Base-by-base conservation (phyloP, 2,329 filamentous ascomycete genomes). In the Meredithiella fracta region DNA sequence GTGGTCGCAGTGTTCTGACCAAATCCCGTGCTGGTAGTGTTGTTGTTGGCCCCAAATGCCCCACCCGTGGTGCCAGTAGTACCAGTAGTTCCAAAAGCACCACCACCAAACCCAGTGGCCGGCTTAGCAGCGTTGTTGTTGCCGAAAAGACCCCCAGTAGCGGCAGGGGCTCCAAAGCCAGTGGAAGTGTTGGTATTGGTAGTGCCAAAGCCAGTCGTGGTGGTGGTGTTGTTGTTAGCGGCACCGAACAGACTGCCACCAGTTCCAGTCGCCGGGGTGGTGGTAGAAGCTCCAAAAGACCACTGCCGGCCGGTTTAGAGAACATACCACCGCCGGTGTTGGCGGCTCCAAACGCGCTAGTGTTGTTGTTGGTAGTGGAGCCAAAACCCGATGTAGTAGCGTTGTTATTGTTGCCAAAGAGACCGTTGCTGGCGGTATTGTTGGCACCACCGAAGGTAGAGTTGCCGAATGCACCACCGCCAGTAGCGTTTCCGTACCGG, bases 401-500 rank as follows among this genome's bases (percentile, higher is more conserved):
- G 50, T 63, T 65, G 57, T 57, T 65, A 31, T 62, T 65, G 34
- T 61, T 63, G 23, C 68, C 68, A 51, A 70, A 69, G 15, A 65
- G 63, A 15, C 60, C 61, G 7, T 55, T 51, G 2, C 60, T 29
- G 17, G 61, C 61, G 54, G 62, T 65, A 59, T 63, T 61, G 29
- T 34, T 34, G 29, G 29, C 29, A 11, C 5, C 29, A 34, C 29
- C 29, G 11, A 34, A 34, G 5, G 29, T 34, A 11, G 29, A 34
- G 29, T 11, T 34, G 17, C 89, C 91, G 67, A 96, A 96, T 6
- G 85, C 86, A 58, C 89, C 89, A 61, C 89, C 85, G 29, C 87
- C 88, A 60, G 84, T 87, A 44, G 78, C 77, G 68, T 91, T 94
- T 34, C 90, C 92, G 66, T 79, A 87, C 55, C 84, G 83, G 58